Base-by-base conservation (phyloP, 176 grass and related monocot species). In the Canna indica region DNA sequence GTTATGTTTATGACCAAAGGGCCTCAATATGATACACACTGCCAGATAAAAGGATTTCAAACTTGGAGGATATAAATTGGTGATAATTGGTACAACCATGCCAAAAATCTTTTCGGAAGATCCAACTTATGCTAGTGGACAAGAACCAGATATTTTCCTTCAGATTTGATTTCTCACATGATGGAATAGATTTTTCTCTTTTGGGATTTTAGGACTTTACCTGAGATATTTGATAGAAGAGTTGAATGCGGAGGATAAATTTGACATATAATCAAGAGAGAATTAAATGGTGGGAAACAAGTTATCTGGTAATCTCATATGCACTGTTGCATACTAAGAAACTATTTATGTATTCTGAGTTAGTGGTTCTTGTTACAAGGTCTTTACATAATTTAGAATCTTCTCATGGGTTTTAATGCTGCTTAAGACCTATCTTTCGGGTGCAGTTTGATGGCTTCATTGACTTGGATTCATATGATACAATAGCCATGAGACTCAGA, bases 401-500 rank as follows among this genome's bases (percentile, higher is more conserved):
- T 14, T 60, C 12, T 14, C 26, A 60, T 60, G 58, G 26, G 3
- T 30, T 9, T n/a, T 60, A 60, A 60, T 30, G 27, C 11, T 30
- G 4, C 2, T 30, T 0, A 5, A n/a, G 0, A 8, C 50, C 7
- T 54, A 24, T 54, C 16, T 39, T 36, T 13, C 39, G 33, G 63
- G 68, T 86, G 81, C 75, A 99, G 89, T 92, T 90, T 85, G 72
- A 93, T 81, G 86, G 89, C 67, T 99, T 83, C 60, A 90, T 93
- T 29, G 86, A 99, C 34, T 78, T 99, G 53, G 94, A 99, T 81
- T 76, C 94, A 52, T 97, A 97, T 77, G 89, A 99, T 64, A 99
- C 94, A 68, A 78, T 99, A 83, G 94, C 84, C 74, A 90, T 99
- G 89, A 92, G 84, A 78, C n/a, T 99, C 68, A 80, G 71, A 81